A percentile compares a stretch with the other conserved stretches of the same genome.
These are phyloP conservation scores for Tylopilus plumbeoviolaceoides DNA, from an alignment of 768 basidiomycete genomes.

Conservation along the genomic window DNA sequence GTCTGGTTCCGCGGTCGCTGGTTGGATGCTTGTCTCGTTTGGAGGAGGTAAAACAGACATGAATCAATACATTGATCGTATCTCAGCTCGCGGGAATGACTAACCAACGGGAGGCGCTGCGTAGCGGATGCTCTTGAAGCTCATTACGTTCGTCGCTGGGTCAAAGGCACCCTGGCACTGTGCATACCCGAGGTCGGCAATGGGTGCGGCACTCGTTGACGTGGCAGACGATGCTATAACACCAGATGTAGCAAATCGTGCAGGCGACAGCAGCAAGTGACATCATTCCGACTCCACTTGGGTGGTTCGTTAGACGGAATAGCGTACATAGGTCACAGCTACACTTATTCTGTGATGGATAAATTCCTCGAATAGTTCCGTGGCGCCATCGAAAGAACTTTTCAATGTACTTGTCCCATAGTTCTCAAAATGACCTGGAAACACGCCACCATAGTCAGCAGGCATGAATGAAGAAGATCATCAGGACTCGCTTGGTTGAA, in stretches of 20 bases:
- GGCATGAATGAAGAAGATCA: no score
- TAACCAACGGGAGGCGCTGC: background rate
- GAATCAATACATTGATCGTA: no score
- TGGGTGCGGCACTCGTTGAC: background rate
- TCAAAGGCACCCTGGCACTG: background rate
- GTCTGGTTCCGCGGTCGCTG: constrained; percentile 12
- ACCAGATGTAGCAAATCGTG: background rate
- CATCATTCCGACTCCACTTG: background rate
- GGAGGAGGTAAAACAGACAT: background rate
- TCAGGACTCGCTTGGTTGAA: background rate
- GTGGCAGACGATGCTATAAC: background rate
- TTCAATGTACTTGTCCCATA: background rate
- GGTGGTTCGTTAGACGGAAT: background rate
- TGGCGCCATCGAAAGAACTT: background rate
- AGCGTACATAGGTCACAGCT: background rate
- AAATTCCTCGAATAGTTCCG: background rate
- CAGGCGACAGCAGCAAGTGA: background rate
- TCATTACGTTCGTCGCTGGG: background rate
- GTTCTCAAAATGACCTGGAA: background rate
- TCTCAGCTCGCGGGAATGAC: background rate
- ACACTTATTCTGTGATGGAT: background rate
- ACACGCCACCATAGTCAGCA: background rate
- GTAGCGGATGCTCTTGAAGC: constrained; percentile 1
- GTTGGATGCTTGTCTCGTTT: constrained; percentile 10
- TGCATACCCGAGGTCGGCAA: background rate